Evolutionary conservation across 192 early-diverging fungal species (phyloP).

Genomic region (Entomortierella beljakovae): DNA sequence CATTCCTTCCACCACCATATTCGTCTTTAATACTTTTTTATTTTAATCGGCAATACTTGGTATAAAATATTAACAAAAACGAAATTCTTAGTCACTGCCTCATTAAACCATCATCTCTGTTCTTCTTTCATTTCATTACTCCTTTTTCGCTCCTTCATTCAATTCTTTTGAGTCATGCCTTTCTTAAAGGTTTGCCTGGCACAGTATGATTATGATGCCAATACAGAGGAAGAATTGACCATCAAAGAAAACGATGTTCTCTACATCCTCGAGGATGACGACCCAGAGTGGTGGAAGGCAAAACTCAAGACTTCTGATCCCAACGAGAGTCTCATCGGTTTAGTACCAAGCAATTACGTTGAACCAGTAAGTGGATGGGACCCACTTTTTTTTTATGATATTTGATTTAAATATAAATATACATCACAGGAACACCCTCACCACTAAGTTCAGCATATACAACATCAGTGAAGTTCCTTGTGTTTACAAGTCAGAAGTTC

Average conservation of each 20-base stretch:
- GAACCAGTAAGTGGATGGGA: constrained; percentile 68
- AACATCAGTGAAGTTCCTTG: too few relatives aligned
- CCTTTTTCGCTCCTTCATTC: neutral
- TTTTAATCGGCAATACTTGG: neutral
- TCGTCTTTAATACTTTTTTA: neutral
- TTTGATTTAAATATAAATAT: too few relatives aligned
- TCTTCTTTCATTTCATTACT: neutral
- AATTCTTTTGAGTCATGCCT: constrained; percentile 40
- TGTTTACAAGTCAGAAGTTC: too few relatives aligned
- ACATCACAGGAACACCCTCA: too few relatives aligned
- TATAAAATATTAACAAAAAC: neutral
- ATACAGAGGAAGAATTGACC: constrained; percentile 84
- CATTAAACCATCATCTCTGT: neutral
- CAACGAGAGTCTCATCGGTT: constrained; percentile 71
- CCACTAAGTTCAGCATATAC: neutral
- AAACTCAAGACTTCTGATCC: constrained; percentile 71
- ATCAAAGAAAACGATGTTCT: constrained; percentile 90
- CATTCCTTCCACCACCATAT: neutral
- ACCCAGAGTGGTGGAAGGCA: constrained; percentile 94
- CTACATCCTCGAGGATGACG: constrained; percentile 87
- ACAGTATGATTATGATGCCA: constrained; percentile 91
- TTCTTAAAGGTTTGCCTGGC: constrained; percentile 75
- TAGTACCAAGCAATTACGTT: constrained; percentile 94
- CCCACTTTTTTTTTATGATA: too few relatives aligned
- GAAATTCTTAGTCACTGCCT: neutral